Percentiles rank a stretch among this genome's conserved stretches.
These are phyloP conservation scores for Agrocybe chaxingu DNA, from an alignment of 768 basidiomycete genomes.

Conservation along the genomic window DNA sequence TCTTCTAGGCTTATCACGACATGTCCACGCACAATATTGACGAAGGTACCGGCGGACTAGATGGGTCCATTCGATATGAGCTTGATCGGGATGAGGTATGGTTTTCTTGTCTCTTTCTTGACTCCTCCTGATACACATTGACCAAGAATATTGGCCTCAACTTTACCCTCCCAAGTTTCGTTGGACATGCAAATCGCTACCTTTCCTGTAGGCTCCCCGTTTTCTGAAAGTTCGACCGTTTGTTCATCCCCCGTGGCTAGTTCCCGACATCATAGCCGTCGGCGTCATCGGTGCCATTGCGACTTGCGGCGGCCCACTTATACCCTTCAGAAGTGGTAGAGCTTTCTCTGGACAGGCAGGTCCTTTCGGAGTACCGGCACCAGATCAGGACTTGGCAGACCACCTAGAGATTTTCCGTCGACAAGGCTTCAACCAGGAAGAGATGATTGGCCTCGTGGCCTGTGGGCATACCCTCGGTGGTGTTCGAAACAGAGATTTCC, in stretches of 20 bases:
- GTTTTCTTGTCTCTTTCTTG: not conserved
- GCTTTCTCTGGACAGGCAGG: slow-evolving; percentile 37
- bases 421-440: slow-evolving; percentile 36
- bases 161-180: slow-evolving; percentile 32
- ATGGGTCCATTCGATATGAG: slow-evolving; percentile 40
- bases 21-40: slow-evolving; percentile 33
- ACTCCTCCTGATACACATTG: not conserved
- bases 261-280: slow-evolving; percentile 40
- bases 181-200: slow-evolving; percentile 34
- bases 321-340: slow-evolving; percentile 40
- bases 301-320: slow-evolving; percentile 41
- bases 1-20: slow-evolving; percentile 36
- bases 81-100: slow-evolving; percentile 31
- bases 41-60: slow-evolving; percentile 37
- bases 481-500: slow-evolving; percentile 38
- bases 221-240: not conserved
- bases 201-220: slow-evolving; percentile 29
- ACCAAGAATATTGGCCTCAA: slow-evolving; percentile 39
- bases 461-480: slow-evolving; percentile 46
- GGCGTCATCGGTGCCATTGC: slow-evolving; percentile 33
- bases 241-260: slow-evolving; percentile 15
- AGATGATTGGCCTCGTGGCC: slow-evolving; percentile 43
- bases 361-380: slow-evolving; percentile 36
- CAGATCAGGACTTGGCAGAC: slow-evolving; percentile 31
- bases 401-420: slow-evolving; percentile 33